Conservation (phyloP, 2,329 filamentous ascomycete genomes). For the Pseudopyrenochaeta lycopersici region DNA sequence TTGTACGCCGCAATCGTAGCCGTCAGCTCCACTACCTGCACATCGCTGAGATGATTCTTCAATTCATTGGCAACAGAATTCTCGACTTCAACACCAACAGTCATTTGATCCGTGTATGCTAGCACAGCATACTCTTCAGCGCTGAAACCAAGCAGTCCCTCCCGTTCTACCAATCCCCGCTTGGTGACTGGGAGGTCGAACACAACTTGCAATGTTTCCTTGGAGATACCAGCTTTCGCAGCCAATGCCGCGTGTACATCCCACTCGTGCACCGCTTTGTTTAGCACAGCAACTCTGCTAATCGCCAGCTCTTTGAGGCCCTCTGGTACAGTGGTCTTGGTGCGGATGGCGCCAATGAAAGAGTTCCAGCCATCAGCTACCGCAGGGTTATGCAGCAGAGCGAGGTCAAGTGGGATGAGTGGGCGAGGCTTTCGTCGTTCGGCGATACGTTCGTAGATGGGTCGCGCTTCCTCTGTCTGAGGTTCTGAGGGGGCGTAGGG, state of each 20-base stretch:
- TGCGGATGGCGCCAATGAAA: slow-evolving; percentile 67
- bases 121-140: slow-evolving; percentile 71
- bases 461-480: slow-evolving; percentile 55
- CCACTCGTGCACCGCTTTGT: slow-evolving; percentile 89
- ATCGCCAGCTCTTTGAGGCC: slow-evolving; percentile 79
- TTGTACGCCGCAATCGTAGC: slow-evolving; percentile 83
- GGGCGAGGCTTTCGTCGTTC: slow-evolving; percentile 61
- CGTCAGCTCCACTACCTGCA: slow-evolving; percentile 81
- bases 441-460: slow-evolving; percentile 62
- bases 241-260: slow-evolving; percentile 76
- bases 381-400: slow-evolving; percentile 64
- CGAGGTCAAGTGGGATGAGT: slow-evolving; percentile 65
- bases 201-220: slow-evolving; percentile 63
- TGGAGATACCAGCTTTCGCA: slow-evolving; percentile 66
- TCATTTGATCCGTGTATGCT: slow-evolving; percentile 85
- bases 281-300: slow-evolving; percentile 81
- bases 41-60: slow-evolving; percentile 69
- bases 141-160: slow-evolving; percentile 49
- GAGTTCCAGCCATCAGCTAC: slow-evolving; percentile 68
- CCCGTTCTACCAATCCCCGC: slow-evolving; percentile 19
- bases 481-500: slow-evolving; percentile 63
- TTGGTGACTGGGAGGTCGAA: slow-evolving; percentile 27
- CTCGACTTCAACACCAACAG: slow-evolving; percentile 72
- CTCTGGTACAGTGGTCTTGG: slow-evolving; percentile 59
- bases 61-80: slow-evolving; percentile 73